Conservation (phyloP, 1,284 basidiomycete species). For the Filobasidium uniguttulatum region DNA sequence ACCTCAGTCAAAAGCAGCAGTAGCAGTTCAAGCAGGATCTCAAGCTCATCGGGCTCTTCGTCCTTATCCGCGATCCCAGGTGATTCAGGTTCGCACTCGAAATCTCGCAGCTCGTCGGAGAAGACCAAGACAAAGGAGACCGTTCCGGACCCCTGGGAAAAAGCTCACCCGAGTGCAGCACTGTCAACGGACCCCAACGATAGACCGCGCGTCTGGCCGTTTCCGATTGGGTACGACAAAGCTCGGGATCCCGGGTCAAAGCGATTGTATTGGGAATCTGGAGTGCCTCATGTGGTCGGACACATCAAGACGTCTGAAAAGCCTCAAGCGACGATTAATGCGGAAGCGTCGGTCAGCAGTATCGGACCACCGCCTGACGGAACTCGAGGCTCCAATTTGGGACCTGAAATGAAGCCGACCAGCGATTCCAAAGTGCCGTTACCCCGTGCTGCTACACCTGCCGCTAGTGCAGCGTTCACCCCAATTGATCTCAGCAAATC, state of each 20-base stretch:
- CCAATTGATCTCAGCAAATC: too few species aligned
- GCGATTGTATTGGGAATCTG: slow-evolving; percentile 13
- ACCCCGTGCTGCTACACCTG: too few species aligned
- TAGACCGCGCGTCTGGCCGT: slow-evolving; percentile 10
- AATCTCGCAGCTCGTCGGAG: not conserved
- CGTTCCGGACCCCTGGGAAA: slow-evolving; percentile 7
- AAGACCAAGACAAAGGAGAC: not conserved
- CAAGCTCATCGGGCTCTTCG: not conserved
- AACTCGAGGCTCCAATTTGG: too few species aligned
- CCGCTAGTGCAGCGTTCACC: too few species aligned
- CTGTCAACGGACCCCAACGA: not conserved
- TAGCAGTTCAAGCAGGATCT: not conserved
- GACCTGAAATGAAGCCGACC: not conserved
- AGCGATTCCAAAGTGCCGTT: not conserved
- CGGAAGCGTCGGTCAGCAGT: too few species aligned
- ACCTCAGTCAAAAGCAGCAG: not conserved
- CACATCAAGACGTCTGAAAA: too few species aligned
- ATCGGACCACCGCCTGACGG: too few species aligned
- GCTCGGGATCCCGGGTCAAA: not conserved
- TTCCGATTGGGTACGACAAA: slow-evolving; percentile 11
- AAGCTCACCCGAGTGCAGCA: slow-evolving; percentile 8
- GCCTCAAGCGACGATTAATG: too few species aligned
- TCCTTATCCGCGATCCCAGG: slow-evolving; percentile 1
- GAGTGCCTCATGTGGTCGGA: slow-evolving; percentile 6
- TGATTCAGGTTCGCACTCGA: not conserved